Evolutionary conservation across 768 basidiomycete genomes (phyloP).

Genomic region (Lentinus brumalis): DNA sequence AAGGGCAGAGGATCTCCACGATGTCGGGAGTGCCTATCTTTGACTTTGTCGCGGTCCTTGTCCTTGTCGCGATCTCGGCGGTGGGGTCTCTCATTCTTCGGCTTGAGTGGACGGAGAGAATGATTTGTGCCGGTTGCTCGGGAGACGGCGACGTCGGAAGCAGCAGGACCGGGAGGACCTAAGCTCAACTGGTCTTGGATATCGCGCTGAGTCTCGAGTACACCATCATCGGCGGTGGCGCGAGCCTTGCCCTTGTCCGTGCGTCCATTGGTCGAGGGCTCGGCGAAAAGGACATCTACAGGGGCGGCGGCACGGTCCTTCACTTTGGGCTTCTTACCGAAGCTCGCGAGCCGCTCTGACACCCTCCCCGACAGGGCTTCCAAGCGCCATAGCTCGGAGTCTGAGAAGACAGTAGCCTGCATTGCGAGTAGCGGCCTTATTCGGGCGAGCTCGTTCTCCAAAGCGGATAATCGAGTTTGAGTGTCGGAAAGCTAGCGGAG

Average conservation of each 20-base stretch:
- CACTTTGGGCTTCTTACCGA: conserved; percentile 8
- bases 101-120: not conserved
- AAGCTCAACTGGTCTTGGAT: not conserved
- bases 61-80: conserved; percentile 5
- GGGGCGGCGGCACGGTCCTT: conserved; percentile 3
- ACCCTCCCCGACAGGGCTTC: not conserved
- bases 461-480: conserved; percentile 50
- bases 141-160: not conserved
- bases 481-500: conserved; percentile 56
- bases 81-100: conserved; percentile 3
- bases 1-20: conserved; percentile 27
- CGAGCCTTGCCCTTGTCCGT: not conserved
- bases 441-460: conserved; percentile 66
- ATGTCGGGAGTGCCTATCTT: conserved; percentile 18
- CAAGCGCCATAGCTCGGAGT: conserved; percentile 10
- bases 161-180: not conserved
- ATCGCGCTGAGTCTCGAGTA: not conserved
- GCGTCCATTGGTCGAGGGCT: not conserved
- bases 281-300: not conserved
- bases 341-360: not conserved
- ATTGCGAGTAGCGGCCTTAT: conserved; percentile 71
- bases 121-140: not conserved
- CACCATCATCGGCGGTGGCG: not conserved
- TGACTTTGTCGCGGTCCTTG: conserved; percentile 8
- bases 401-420: conserved; percentile 45